These are phyloP conservation scores for Beverwykella pulmonaria DNA, from an alignment of 495 filamentous ascomycete species.

Conservation along the genomic window DNA sequence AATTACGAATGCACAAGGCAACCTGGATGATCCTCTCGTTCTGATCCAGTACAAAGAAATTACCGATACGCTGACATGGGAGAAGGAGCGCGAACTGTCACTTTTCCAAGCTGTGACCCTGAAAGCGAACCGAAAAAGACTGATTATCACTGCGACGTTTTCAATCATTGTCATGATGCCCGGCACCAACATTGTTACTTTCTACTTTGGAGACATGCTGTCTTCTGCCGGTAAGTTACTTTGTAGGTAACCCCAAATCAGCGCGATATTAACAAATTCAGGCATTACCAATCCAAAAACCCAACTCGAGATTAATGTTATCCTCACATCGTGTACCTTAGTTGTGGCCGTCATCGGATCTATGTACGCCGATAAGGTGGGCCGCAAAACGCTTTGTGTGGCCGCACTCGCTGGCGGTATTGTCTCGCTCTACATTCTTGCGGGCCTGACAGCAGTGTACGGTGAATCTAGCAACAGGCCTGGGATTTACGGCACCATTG, in stretches of 20 bases:
- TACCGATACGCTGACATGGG: constrained; percentile 6
- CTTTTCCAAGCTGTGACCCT: not conserved
- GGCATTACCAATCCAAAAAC: constrained; percentile 18
- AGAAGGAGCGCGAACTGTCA: constrained; percentile 9
- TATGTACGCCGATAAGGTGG: constrained; percentile 11
- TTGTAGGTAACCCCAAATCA: not conserved
- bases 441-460: constrained; percentile 10
- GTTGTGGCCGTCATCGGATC: constrained; percentile 8
- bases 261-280: not conserved
- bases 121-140: not conserved
- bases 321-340: constrained; percentile 16
- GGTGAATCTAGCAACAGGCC: constrained; percentile 9
- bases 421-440: constrained; percentile 11
- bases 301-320: constrained; percentile 23
- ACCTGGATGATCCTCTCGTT: constrained; percentile 41
- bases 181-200: constrained; percentile 23
- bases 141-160: constrained; percentile 11
- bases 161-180: constrained; percentile 17
- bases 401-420: not conserved
- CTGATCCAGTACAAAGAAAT: constrained; percentile 21
- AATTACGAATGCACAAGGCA: constrained; percentile 54
- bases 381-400: constrained; percentile 12
- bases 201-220: constrained; percentile 29
- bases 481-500: constrained; percentile 26
- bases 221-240: not conserved